These are phyloP conservation scores for Ogataea populi-albae DNA, from an alignment of 805 yeast species.

Conservation along the genomic window DNA sequence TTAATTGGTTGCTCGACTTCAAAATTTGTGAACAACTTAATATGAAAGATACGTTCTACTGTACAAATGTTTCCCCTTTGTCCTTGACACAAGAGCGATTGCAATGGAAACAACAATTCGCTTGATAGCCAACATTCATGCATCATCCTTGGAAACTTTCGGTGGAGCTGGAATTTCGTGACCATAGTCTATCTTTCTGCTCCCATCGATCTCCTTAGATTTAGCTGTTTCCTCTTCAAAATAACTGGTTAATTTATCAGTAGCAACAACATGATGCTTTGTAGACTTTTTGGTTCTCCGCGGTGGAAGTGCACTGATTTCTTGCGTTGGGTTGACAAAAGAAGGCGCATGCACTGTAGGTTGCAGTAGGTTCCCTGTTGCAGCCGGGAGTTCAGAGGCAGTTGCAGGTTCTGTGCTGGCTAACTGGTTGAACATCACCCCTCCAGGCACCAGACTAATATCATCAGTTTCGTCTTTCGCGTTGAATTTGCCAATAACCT, in stretches of 20 bases:
- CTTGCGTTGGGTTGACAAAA: constrained; percentile 10
- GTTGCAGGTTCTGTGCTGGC: not conserved
- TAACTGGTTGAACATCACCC: constrained; percentile 22
- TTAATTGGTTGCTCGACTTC: constrained; percentile 62
- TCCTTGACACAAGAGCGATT: constrained; percentile 24
- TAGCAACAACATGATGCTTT: constrained; percentile 11
- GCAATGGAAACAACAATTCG: constrained; percentile 23
- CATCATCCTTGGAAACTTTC: constrained; percentile 7
- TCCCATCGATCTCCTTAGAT: constrained; percentile 38
- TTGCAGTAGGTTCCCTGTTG: constrained; percentile 16
- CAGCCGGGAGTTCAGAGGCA: constrained; percentile 6
- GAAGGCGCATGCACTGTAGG: constrained; percentile 26
- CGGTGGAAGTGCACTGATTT: constrained; percentile 12
- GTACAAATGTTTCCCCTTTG: constrained; percentile 5
- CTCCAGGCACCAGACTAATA: constrained; percentile 23
- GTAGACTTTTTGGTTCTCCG: constrained; percentile 16
- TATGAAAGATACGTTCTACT: constrained; percentile 56
- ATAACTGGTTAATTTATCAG: constrained; percentile 35
- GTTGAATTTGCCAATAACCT: constrained; percentile 47
- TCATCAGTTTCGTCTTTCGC: constrained; percentile 18
- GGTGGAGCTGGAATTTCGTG: constrained; percentile 37
- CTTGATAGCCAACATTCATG: not conserved
- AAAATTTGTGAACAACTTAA: constrained; percentile 48
- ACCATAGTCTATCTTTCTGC: constrained; percentile 22
- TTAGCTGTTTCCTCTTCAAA: constrained; percentile 41